A percentile compares a stretch with the other conserved stretches of the same genome.
These are phyloP conservation scores for Rhodotorula paludigena DNA, from an alignment of 768 basidiomycete genomes.

Conservation along the genomic window DNA sequence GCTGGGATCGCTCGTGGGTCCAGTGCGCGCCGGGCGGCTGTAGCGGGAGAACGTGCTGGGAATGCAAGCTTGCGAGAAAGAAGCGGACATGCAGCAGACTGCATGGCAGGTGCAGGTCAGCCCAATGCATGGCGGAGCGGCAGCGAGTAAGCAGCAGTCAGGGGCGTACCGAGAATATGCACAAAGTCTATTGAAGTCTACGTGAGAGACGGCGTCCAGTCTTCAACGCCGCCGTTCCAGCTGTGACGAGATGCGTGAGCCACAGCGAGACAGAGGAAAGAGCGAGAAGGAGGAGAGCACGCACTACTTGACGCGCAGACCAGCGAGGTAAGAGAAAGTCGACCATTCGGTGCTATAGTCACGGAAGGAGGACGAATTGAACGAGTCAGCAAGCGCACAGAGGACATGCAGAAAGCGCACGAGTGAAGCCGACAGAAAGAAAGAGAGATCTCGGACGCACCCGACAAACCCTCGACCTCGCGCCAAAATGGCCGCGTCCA, in stretches of 20 bases:
- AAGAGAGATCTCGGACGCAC: not conserved
- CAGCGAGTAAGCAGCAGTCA: too few relatives aligned
- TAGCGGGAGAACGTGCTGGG: too few relatives aligned
- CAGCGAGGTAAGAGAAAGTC: slow-evolving; percentile 22
- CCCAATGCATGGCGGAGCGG: too few relatives aligned
- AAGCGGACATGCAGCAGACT: too few relatives aligned
- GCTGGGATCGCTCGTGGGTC: too few relatives aligned
- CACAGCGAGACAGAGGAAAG: not conserved
- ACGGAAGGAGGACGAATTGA: too few relatives aligned
- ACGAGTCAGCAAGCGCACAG: too few relatives aligned
- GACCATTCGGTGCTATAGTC: slow-evolving; percentile 5
- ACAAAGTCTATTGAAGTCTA: too few relatives aligned
- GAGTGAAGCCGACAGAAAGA: not conserved
- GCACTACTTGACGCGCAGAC: slow-evolving; percentile 28
- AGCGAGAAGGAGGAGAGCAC: not conserved
- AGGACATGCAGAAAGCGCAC: not conserved
- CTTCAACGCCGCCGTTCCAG: slow-evolving; percentile 28
- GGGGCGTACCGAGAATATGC: too few relatives aligned
- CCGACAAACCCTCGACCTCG: slow-evolving; percentile 15
- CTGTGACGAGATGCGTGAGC: not conserved
- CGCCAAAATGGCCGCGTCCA: slow-evolving; percentile 18
- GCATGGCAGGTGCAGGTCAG: too few relatives aligned
- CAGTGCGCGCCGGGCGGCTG: too few relatives aligned
- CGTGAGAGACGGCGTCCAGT: slow-evolving; percentile 20
- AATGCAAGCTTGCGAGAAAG: too few relatives aligned